A percentile compares a stretch with the other conserved stretches of the same genome.
phyloP scores from a whole-genome alignment of 192 early-diverging fungal genomes.

The Podila epigama region DNA sequence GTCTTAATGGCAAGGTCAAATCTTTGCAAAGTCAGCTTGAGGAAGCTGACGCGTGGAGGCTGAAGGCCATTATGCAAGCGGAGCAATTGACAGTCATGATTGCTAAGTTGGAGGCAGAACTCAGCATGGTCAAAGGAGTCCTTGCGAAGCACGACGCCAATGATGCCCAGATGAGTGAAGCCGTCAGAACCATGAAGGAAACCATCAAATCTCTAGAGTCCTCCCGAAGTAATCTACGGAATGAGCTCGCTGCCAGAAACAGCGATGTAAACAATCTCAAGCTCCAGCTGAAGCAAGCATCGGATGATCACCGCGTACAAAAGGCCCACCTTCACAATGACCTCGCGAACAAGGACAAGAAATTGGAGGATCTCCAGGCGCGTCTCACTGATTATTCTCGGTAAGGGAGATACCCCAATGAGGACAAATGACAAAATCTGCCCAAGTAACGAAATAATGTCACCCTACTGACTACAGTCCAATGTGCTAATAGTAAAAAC shows the following conservation, averaged over 20 bases:
- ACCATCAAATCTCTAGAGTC: constrained; percentile 14
- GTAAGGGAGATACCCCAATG: no score
- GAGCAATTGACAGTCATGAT: constrained; percentile 21
- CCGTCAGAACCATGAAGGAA: background rate
- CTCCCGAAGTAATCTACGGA: background rate
- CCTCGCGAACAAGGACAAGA: constrained; percentile 9
- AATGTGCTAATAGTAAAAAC: constrained; percentile 4
- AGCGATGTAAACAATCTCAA: constrained; percentile 3
- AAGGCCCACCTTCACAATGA: constrained; percentile 10
- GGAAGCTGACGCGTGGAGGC: constrained; percentile 7
- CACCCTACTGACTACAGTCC: no score
- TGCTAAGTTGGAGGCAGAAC: constrained; percentile 5
- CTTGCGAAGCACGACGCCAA: constrained; percentile 17
- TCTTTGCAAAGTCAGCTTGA: constrained; percentile 1
- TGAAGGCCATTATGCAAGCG: constrained; percentile 7
- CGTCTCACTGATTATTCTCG: constrained; percentile 11
- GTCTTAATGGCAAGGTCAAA: background rate
- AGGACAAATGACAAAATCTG: no score
- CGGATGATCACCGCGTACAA: background rate
- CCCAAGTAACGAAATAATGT: no score
- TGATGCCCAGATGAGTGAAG: background rate
- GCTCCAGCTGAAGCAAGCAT: background rate
- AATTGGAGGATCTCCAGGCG: constrained; percentile 10
- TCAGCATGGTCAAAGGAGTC: background rate
- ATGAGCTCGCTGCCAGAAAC: constrained; percentile 4